Evolutionary conservation across 305 asterid species (phyloP).

Genomic region (Fraxinus nigra): DNA sequence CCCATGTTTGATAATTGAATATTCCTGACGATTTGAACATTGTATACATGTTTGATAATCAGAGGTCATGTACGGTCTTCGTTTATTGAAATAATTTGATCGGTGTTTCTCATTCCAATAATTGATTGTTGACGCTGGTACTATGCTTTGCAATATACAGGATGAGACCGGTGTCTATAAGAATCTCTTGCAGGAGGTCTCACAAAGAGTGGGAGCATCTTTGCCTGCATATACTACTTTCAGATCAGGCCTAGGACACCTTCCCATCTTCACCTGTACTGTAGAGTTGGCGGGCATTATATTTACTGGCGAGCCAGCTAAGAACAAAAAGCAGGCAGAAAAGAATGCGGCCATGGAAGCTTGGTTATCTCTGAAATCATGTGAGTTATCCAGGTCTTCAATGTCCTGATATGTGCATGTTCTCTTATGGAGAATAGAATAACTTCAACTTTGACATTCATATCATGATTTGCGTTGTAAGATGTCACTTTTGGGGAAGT

Average conservation of each 20-base stretch:
- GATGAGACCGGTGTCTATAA: conserved; percentile 61
- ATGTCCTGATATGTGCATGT: conserved; percentile 15
- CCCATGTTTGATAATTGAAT: not conserved
- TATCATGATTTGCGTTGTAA: not conserved
- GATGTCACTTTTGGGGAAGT: not conserved
- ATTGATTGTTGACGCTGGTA: not conserved
- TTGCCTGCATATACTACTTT: conserved; percentile 46
- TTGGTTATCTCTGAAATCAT: conserved; percentile 52
- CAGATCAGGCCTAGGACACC: conserved; percentile 54
- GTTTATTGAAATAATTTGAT: not conserved
- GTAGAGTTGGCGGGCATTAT: conserved; percentile 51
- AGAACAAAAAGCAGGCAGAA: conserved; percentile 59
- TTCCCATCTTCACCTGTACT: conserved; percentile 50
- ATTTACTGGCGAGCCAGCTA: conserved; percentile 55
- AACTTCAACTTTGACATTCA: not conserved
- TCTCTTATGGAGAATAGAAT: conserved; percentile 1
- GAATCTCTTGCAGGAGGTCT: conserved; percentile 58
- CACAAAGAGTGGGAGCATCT: conserved; percentile 58
- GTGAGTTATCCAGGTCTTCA: conserved; percentile 30
- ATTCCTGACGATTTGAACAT: not conserved
- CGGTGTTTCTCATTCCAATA: not conserved
- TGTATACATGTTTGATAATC: not conserved
- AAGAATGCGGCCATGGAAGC: conserved; percentile 63
- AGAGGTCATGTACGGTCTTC: not conserved
- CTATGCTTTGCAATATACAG: conserved; percentile 25